Conservation (phyloP, 2,329 filamentous ascomycete genomes). For the Cladobotryum mycophilum region DNA sequence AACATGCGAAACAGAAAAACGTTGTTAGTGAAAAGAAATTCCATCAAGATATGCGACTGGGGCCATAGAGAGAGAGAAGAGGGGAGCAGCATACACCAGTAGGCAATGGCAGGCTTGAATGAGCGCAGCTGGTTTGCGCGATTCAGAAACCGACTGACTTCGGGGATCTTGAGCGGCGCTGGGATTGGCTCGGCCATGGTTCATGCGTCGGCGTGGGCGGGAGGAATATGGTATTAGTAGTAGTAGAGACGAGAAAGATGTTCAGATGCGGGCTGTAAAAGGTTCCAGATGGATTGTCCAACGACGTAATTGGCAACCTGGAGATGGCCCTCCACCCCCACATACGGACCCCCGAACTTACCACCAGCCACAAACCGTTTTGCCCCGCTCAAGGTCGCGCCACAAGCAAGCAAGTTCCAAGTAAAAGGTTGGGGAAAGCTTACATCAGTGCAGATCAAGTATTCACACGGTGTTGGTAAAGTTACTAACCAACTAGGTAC, state of each 20-base stretch:
- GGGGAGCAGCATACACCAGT: slow-evolving; percentile 70
- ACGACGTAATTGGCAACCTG: neutral
- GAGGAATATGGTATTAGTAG: too few relatives aligned
- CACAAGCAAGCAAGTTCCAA: too few relatives aligned
- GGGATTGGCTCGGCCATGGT: slow-evolving; percentile 56
- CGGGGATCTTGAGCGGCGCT: slow-evolving; percentile 61
- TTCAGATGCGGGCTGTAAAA: slow-evolving; percentile 3
- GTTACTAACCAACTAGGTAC: neutral
- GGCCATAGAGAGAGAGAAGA: neutral
- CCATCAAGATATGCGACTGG: neutral
- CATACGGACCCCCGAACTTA: too few relatives aligned
- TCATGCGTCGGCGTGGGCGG: neutral
- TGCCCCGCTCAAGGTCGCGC: slow-evolving; percentile 20
- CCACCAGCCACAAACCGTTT: slow-evolving; percentile 6
- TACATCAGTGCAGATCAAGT: neutral
- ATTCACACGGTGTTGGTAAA: neutral
- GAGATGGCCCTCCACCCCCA: neutral
- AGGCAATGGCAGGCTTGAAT: slow-evolving; percentile 81
- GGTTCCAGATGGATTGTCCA: neutral
- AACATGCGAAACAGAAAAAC: neutral
- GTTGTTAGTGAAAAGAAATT: too few relatives aligned
- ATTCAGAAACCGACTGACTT: slow-evolving; percentile 77
- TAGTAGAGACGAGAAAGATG: slow-evolving; percentile 3
- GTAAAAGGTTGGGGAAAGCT: neutral
- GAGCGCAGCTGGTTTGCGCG: slow-evolving; percentile 79